Evolutionary conservation across 139 green algal species (phyloP), one percentile per base, ranked within the genome.

Genomic region (Yamagishiella unicocca): DNA sequence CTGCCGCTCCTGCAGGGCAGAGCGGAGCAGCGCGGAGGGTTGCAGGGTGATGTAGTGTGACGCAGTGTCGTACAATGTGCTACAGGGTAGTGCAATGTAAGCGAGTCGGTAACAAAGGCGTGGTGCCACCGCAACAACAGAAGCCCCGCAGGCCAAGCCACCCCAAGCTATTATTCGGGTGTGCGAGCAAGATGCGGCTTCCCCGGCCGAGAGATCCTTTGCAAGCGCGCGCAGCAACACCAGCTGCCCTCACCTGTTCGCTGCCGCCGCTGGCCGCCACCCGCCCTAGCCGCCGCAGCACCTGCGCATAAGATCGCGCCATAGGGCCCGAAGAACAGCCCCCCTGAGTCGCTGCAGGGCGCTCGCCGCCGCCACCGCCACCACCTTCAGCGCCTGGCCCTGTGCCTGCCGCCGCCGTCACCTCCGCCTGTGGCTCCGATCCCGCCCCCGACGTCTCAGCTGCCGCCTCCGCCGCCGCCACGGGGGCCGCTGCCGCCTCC

Each of bases 231-330:
- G n/a, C n/a, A n/a, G n/a, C n/a, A n/a, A n/a, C n/a, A n/a, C n/a
- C n/a, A n/a, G n/a, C n/a, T n/a, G n/a, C 46, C 21, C 54, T 21
- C 62, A 86, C 80, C 80, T 86, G 43, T 25, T 86, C 64, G 4
- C 2, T 55, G 43, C 77, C 80, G n/a, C 80, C 80, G 21, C 25
- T 8, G 38, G 80, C 46, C 33, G 67, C 82, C 46, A 38, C 67
- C 6, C 82, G 46, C 25, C 82, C 67, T 67, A 87, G 82, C 46
- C 82, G 82, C 38, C n/a, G 40, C 50, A 87, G 82, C 46, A 77
- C 8, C 37, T 70, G 46, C 25, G 35, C 82, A 45, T 87, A 87
- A 25, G 67, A 81, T 8, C 67, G 46, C 4, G 82, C 67, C 82
- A 87, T 87, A 29, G 82, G 58, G 0, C 82, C 82, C 50, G 80